Evolutionary conservation across 495 filamentous ascomycete species (phyloP), one percentile per base, ranked within the genome.

Genomic region (Aspergillus kassunensis): DNA sequence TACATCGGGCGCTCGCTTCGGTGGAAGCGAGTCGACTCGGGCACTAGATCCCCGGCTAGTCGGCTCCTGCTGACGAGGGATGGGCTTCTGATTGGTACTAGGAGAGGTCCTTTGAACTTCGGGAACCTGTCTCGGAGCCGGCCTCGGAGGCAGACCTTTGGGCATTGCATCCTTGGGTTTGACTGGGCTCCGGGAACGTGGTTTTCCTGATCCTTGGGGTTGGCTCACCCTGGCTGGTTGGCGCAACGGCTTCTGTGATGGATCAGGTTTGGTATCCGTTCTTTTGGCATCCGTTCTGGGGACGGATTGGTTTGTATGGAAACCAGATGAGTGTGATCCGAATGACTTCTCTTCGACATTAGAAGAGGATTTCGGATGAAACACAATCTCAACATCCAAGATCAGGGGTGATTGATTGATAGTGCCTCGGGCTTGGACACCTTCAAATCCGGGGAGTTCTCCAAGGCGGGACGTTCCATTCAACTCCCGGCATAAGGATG

Each of bases 361-460:
- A 25, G 66, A 56, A 21, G 50, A 51, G 29, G 43, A 49, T 1
- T 58, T 59, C 0, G 56, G 25, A 34, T 60, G 53, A 53, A 56
- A 54, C 40, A 61, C 27, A 7, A 49, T 19, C 23, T 49, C 45
- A 39, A 58, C 40, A 33, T 68, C 59, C 21, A 74, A 47, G 23
- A 80, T 60, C 43, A 80, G 59, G 0, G 76, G 76, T 16, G 65
- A 62, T 49, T 80, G 77, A 47, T 78, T 72, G 52, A 78, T 55
- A 20, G 64, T 64, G 31, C 77, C 77, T 50, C 74, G 64, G 53
- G 37, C 53, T 43, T 64, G 60, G n/a, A 62, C 64, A 21, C 72
- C 75, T 43, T 74, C 69, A 21, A 68, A 20, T 25, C 66, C 70
- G 1, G 65, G 68, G 20, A 64, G 68, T 40, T 69, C 64, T 42